A percentile compares a stretch with the other conserved stretches of the same genome.
phyloP scores from a whole-genome alignment of 768 basidiomycete genomes.

The Strobilomyces dryophilus region DNA sequence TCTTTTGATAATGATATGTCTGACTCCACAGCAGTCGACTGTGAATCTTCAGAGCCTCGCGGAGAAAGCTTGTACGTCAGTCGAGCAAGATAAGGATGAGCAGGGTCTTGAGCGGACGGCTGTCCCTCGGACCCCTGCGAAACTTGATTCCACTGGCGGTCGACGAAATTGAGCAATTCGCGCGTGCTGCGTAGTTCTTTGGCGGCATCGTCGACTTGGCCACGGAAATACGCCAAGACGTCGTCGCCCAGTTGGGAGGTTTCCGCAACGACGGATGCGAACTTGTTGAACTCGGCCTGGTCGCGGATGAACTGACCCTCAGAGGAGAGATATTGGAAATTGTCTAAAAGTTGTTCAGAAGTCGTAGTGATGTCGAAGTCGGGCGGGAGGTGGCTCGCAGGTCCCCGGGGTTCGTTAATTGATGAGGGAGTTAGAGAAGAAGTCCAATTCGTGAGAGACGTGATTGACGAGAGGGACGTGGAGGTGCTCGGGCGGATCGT shows the following conservation, averaged over 20 bases:
- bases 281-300: constrained; percentile 36
- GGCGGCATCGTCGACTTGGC: constrained; percentile 47
- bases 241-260: constrained; percentile 42
- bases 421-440: constrained; percentile 14
- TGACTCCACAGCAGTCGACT: constrained; percentile 45
- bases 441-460: constrained; percentile 39
- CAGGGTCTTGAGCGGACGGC: constrained; percentile 17
- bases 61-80: constrained; percentile 35
- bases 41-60: constrained; percentile 67
- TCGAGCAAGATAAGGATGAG: constrained; percentile 5
- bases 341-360: constrained; percentile 47
- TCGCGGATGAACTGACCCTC: constrained; percentile 37
- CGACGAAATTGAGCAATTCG: constrained; percentile 40
- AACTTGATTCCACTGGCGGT: constrained; percentile 41
- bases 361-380: constrained; percentile 45
- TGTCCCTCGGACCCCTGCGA: constrained; percentile 43
- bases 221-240: constrained; percentile 49
- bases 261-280: constrained; percentile 47
- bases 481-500: constrained; percentile 46
- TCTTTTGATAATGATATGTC: constrained; percentile 12
- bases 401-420: constrained; percentile 26
- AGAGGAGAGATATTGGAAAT: constrained; percentile 49
- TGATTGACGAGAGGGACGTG: constrained; percentile 45
- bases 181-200: constrained; percentile 48
- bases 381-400: constrained; percentile 34